Base-by-base conservation (phyloP, 2,329 filamentous ascomycete species). In the Hymenoscyphus fraxineus region DNA sequence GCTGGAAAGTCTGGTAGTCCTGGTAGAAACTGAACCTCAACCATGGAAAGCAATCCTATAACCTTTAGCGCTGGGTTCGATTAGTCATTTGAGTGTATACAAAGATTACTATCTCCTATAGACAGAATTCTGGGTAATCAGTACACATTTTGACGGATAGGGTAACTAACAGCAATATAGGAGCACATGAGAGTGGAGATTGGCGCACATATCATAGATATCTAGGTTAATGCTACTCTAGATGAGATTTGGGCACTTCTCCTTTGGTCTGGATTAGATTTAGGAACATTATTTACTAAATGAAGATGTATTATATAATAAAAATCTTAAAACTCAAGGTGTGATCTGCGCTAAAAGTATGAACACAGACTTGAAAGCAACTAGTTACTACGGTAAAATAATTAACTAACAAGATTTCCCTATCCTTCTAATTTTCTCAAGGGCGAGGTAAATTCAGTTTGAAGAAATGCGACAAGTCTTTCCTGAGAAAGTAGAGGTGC, bases 111-210 rank as follows among this genome's bases (percentile, higher is more conserved):
- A 16, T 60, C 58, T 32, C 58, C 19, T 60, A 1, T 39, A 60
- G 31, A 40, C 58, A 35, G 58, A 60, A 32, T 60, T 60, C 27
- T 51, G 6, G 58, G 58, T 60, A 60, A n/a, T 6, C n/a, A 19
- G 5, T 22, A 7, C 40, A n/a, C 5, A 31, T 32, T 16, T 7
- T n/a, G 6, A 9, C 5, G 2, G 51, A n/a, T 16, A 15, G 7
- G 1, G 27, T 16, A 38, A 27, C 41, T 16, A 38, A 27, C 19
- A 47, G 51, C 3, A 27, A 9, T 19, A 35, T 19, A 60, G 58
- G 58, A 44, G 19, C 10, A 40, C 58, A 16, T 47, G 35, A 40
- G 58, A 32, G 47, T 60, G 38, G 58, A 60, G 13, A 51, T 60
- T 35, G 40, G 58, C 15, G 35, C 47, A 7, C 38, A 60, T 35